Base-by-base conservation (phyloP, 2,329 filamentous ascomycete genomes). In the Curvularia sp. region DNA sequence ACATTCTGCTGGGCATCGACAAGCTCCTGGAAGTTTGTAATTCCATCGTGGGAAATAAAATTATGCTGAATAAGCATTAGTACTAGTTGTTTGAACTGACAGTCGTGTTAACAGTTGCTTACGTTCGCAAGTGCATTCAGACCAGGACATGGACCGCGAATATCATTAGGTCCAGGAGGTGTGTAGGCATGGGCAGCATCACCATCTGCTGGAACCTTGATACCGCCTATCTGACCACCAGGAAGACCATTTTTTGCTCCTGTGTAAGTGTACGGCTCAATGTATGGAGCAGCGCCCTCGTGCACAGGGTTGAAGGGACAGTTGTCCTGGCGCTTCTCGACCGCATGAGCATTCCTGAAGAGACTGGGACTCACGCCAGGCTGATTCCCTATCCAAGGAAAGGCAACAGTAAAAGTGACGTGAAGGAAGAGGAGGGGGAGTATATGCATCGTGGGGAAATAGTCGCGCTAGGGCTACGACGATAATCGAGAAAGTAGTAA, bases 1-100 rank as follows among this genome's bases (percentile, higher is more conserved):
- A 81, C 56, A 48, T 81, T 80, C 63, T 81, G 79, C 46, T 80
- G 77, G 30, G 78, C 78, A 59, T 80, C 78, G 46, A 81, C 77
- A n/a, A 81, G 73, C 64, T 81, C 79, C 42, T 69, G 74, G 70
- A 76, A 79, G 27, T 71, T 80, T 12, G 72, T 74, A 42, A 81
- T 74, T 32, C 79, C 80, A 50, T 81, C 79, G 43, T 74, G 76
- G 25, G 78, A 72, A 6, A 80, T 67, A 69, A 80, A 81, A 41
- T 71, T 65, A 23, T 69, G 66, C 57, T 41, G 23, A n/a, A 3
- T 13, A 42, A 21, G 30, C 3, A 28, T 54, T 42, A 58, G 50
- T 43, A 23, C 12, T n/a, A n/a, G n/a, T 13, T 7, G 8, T 42
- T 18, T 25, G 5, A 15, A 12, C 3, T 46, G 6, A 21, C 7